Evolutionary conservation across 805 yeast genomes (phyloP), one percentile per base, ranked within the genome.

Genomic region (Blastobotrys parvus): DNA sequence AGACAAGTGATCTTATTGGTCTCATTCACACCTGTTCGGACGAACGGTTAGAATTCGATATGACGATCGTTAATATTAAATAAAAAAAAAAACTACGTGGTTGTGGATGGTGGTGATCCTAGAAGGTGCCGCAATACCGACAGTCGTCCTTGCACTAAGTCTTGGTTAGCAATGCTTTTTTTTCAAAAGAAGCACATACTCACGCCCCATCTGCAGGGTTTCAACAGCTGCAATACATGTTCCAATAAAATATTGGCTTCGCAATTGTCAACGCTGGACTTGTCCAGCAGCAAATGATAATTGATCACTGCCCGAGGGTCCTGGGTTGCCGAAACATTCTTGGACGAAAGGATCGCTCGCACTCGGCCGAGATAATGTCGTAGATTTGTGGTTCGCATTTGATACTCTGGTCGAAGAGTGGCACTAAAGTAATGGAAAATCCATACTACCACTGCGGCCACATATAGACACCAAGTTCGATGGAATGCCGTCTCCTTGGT

Each of bases 401-500:
- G n/a, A 11, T 25, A n/a, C 22, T 18, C 10, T 22, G 38, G 35
- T 15, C 32, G 35, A 13, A 29, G 18, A 6, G 32, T 23, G 30
- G 27, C 34, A 25, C 38, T 16, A 31, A 51, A 31, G 25, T 41
- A 47, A 20, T 49, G 48, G 33, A 41, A 51, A 2, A 41, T 35
- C 52, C 54, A 51, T 15, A 51, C 52, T 11, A 47, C 42, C 15
- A 50, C 27, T 8, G 52, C 37, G 3, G 54, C 51, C 15, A 50
- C 31, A 31, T 45, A 51, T 13, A 51, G 37, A 37, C 54, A 48
- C 53, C 53, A 50, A 3, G 55, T 51, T 10, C 53, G 49, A 33
- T 50, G 55, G 38, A 51, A 48, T 8, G 54, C 53, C 2, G 55
- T 51, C 35, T 51, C 55, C 42, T 44, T 47, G 15, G 46, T 25